Conservation (phyloP, 1,284 basidiomycete species). For the Apiotrichum montevideense region DNA sequence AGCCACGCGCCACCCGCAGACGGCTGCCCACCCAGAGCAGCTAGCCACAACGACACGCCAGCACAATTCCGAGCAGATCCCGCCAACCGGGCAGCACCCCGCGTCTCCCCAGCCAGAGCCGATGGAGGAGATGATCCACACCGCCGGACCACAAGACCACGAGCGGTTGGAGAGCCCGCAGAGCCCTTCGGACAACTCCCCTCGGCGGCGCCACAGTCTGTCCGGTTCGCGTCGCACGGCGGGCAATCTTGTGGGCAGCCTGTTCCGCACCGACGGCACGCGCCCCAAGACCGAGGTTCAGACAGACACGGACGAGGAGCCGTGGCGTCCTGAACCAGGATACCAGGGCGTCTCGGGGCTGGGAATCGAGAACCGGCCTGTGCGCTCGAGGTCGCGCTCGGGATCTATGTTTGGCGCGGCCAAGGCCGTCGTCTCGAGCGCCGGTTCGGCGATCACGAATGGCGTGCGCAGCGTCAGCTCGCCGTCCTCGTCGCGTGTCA, state of each 20-base stretch:
- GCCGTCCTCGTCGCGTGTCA: neutral
- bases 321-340: conserved; percentile 1
- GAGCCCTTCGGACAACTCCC: no score
- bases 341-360: neutral
- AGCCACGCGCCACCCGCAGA: no score
- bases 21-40: no score
- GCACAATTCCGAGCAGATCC: no score
- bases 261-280: neutral
- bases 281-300: neutral
- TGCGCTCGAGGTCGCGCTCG: neutral
- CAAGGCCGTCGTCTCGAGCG: conserved; percentile 1
- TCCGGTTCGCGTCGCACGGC: no score
- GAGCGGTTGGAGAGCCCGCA: no score
- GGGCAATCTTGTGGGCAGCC: neutral
- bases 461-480: neutral
- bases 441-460: neutral
- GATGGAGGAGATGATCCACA: no score
- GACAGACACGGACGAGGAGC: neutral
- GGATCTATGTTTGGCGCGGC: neutral
- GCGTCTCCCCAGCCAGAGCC: no score
- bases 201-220: no score
- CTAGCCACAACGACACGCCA: no score
- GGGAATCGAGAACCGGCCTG: conserved; percentile 1
- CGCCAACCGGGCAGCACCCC: no score
- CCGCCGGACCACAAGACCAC: no score